Evolutionary conservation across 2,329 filamentous ascomycete species (phyloP).

Genomic region (Microcyclosporella mali): DNA sequence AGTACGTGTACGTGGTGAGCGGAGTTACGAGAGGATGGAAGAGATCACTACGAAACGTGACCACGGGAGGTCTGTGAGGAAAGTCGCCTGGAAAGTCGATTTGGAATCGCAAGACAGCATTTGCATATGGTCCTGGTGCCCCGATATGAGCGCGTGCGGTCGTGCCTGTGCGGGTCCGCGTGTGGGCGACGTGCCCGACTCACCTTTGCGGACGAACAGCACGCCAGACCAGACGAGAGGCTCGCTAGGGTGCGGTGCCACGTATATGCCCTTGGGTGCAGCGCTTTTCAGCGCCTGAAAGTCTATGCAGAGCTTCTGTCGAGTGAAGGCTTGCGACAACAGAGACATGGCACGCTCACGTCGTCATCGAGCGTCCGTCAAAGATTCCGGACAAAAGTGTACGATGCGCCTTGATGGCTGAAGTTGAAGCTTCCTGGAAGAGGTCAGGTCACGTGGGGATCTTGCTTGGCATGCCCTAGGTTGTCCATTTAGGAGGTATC

Average conservation of each 20-base stretch:
- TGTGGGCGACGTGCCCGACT: constrained; percentile 2
- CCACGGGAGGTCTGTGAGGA: constrained; percentile 69
- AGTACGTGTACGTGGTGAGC: constrained; percentile 89
- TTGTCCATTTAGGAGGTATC: too few species aligned
- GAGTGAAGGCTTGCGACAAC: constrained; percentile 46
- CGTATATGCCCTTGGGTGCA: constrained; percentile 79
- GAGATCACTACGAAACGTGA: constrained; percentile 86
- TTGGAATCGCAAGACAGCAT: constrained; percentile 81
- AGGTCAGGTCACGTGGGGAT: too few species aligned
- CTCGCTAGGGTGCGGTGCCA: constrained; percentile 75
- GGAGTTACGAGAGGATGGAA: constrained; percentile 93
- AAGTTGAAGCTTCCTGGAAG: too few species aligned
- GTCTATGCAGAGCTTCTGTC: constrained; percentile 72
- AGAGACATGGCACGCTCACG: constrained; percentile 13
- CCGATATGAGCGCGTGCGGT: constrained; percentile 8
- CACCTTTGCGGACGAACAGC: constrained; percentile 84
- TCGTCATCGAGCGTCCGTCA: too few species aligned
- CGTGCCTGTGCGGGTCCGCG: neutral
- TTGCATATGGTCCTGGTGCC: constrained; percentile 72
- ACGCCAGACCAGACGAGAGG: constrained; percentile 83
- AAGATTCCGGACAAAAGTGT: too few species aligned
- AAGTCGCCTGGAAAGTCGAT: constrained; percentile 80
- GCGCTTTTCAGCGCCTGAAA: constrained; percentile 60
- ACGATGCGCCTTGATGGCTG: too few species aligned
- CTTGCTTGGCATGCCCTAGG: too few species aligned